A percentile compares a stretch with the other conserved stretches of the same genome.
Evolutionary conservation across 108 stramenopile species (phyloP).

Genomic region (Nitzschia inconspicua): DNA sequence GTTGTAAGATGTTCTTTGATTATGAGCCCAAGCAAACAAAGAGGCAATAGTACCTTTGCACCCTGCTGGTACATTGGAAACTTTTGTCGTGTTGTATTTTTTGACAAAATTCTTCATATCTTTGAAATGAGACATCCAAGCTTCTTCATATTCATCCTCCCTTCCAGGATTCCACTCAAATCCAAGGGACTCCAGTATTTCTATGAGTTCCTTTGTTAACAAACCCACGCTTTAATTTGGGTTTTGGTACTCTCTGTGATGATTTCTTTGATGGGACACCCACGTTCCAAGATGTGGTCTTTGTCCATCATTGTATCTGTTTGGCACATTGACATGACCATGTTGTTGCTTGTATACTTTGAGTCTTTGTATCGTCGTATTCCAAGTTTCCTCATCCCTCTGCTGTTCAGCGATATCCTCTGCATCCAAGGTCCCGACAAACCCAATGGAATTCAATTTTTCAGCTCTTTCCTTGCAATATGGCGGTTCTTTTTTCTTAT

Average conservation of each 20-base stretch:
- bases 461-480: no score
- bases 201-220: background rate
- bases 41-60: no score
- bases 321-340: conserved; percentile 6
- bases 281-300: no score
- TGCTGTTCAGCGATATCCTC: no score
- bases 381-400: no score
- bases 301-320: conserved; percentile 5
- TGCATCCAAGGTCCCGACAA: no score
- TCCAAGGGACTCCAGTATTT: conserved; percentile 5
- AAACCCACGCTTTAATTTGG: conserved; percentile 4
- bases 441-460: no score
- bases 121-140: background rate
- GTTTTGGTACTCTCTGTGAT: conserved; percentile 5
- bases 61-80: background rate
- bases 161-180: conserved; percentile 1
- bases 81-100: conserved; percentile 4
- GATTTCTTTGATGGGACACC: no score
- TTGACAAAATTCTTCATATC: background rate
- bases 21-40: conserved; percentile 8
- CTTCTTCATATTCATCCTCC: no score
- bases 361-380: conserved; percentile 7
- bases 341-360: conserved; percentile 11
- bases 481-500: no score
- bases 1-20: conserved; percentile 2